These are phyloP conservation scores for Colletotrichum sp. DNA, from an alignment of 2,329 filamentous ascomycete species.

Conservation along the genomic window DNA sequence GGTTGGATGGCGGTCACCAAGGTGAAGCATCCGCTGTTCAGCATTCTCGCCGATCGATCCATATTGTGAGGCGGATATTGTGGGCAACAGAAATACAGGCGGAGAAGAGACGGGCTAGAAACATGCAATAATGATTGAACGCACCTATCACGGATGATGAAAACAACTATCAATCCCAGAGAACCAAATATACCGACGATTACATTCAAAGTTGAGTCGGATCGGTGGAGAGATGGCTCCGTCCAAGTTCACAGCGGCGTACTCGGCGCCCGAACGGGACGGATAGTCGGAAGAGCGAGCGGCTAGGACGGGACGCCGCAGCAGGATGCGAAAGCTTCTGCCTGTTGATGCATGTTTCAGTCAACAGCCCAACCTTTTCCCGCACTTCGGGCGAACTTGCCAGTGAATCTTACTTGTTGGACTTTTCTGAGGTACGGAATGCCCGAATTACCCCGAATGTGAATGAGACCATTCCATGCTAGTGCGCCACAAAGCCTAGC, in stretches of 20 bases:
- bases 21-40: conserved; percentile 45
- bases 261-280: background rate
- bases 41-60: conserved; percentile 45
- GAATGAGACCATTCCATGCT: background rate
- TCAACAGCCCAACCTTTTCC: background rate
- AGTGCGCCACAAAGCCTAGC: background rate
- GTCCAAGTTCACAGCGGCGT: background rate
- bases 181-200: background rate
- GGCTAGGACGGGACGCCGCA: background rate
- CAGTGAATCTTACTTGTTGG: background rate
- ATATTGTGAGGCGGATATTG: background rate
- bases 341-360: background rate
- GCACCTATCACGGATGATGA: background rate
- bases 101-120: background rate
- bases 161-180: background rate
- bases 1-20: conserved; percentile 73
- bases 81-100: background rate
- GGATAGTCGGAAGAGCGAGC: background rate
- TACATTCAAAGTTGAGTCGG: background rate
- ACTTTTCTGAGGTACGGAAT: background rate
- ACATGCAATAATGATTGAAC: background rate
- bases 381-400: background rate
- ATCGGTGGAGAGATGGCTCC: background rate
- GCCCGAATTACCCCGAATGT: background rate
- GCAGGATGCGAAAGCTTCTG: background rate